Evolutionary conservation across 1,139 yeast genomes (phyloP), one percentile per base, ranked within the genome.

Genomic region (Kurtzmaniella natalensis): DNA sequence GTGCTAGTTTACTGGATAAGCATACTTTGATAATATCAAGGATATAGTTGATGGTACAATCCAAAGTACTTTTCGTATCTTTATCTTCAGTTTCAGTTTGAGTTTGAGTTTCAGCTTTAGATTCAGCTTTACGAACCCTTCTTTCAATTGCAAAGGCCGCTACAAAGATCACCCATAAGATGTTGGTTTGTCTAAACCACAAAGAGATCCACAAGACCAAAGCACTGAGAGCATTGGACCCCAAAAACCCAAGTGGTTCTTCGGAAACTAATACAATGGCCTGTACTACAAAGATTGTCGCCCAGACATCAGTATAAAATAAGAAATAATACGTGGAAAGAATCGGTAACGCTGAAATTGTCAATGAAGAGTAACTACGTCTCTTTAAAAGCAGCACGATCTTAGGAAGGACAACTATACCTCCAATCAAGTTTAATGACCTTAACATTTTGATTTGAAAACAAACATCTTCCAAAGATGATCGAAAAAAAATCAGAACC

Each of bases 271-370:
- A 21, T 73, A 71, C 25, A 60, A 70, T 33, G 1, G 67, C 46
- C 2, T 48, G 50, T 2, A 85, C 44, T 7, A 89, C 72, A 28
- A 86, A 60, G 0, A 84, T 70, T 0, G 94, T 76, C 0, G 96
- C 77, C 96, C 96, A 88, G 2, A 88, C 81, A 55, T 92, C 98
- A 0, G 99, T 92, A 58, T 92, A 94, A 57, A 79, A 94, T 31
- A 92, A 59, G 32, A 79, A 77, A 46, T 82, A 79, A 55, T 80
- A 92, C 7, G 88, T 71, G 27, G 79, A 69, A 36, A 89, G 50
- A 36, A 89, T 62, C 1, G 99, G 97, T 46, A 80, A 76, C 10
- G 77, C 53, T 26, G 71, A 59, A 7, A 85, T 45, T 25, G 76
- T 68, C 0, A 72, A 53, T 0, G 70, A 55, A 70, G 76, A 70